Conservation (phyloP, 305 asterid species). For the Fraxinus greggii region DNA sequence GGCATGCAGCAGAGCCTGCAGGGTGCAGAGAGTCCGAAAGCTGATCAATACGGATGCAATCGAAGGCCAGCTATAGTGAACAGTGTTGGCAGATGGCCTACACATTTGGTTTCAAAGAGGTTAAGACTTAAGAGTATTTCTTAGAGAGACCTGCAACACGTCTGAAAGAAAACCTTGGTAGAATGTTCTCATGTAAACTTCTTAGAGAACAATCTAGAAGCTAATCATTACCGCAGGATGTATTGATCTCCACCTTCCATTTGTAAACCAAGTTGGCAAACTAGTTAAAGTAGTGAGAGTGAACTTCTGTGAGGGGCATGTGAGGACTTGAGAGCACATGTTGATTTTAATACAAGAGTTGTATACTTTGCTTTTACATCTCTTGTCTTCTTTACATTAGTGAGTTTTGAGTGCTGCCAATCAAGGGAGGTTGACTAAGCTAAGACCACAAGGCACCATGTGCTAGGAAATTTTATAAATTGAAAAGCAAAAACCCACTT, state of each 20-base stretch:
- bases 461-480: background rate
- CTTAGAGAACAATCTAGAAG: background rate
- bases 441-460: background rate
- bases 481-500: background rate
- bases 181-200: background rate
- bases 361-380: background rate
- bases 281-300: background rate
- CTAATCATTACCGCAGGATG: background rate
- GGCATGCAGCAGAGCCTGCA: conserved; percentile 1
- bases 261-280: background rate
- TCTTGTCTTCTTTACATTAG: background rate
- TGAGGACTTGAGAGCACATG: background rate
- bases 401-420: background rate
- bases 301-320: background rate
- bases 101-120: background rate
- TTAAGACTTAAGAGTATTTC: background rate
- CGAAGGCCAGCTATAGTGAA: background rate
- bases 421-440: background rate
- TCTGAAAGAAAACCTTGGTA: background rate
- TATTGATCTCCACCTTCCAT: background rate
- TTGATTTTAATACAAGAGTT: background rate
- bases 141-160: background rate
- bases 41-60: background rate
- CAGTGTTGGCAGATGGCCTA: background rate
- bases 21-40: background rate